These are phyloP conservation scores for Carex pumila DNA, from an alignment of 176 grass and related monocot genomes.

Conservation along the genomic window DNA sequence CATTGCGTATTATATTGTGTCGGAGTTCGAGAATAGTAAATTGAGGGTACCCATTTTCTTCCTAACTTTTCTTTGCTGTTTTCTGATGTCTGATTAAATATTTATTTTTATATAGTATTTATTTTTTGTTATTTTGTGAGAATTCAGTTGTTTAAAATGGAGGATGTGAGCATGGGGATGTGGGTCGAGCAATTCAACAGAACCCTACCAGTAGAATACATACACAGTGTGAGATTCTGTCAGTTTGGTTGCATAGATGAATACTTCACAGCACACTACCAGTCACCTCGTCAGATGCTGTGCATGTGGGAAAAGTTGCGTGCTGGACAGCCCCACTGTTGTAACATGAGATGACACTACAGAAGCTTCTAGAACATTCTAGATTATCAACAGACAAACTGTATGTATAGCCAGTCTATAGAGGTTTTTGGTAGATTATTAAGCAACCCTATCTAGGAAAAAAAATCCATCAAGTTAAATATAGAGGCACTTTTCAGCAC, in stretches of 20 bases:
- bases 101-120: slow-evolving; percentile 1
- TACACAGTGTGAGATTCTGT: slow-evolving; percentile 73
- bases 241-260: slow-evolving; percentile 92
- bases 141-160: slow-evolving; percentile 93
- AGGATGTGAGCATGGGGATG: slow-evolving; percentile 99
- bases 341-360: slow-evolving; percentile 73
- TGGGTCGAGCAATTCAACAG: slow-evolving; percentile 84
- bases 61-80: neutral
- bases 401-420: neutral
- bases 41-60: slow-evolving; percentile 50
- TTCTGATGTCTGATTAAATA: neutral
- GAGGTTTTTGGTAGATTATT: neutral
- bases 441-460: neutral
- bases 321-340: slow-evolving; percentile 59
- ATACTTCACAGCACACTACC: slow-evolving; percentile 87
- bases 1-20: slow-evolving; percentile 67
- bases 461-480: neutral
- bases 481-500: neutral
- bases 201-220: slow-evolving; percentile 43
- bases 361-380: slow-evolving; percentile 2
- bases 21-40: slow-evolving; percentile 65
- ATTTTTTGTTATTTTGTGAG: neutral
- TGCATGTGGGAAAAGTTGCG: slow-evolving; percentile 94
- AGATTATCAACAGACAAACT: slow-evolving; percentile 6
- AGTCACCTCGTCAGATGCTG: slow-evolving; percentile 89